Evolutionary conservation across 2,329 filamentous ascomycete genomes (phyloP).

Genomic region (Colletotrichum tanaceti): DNA sequence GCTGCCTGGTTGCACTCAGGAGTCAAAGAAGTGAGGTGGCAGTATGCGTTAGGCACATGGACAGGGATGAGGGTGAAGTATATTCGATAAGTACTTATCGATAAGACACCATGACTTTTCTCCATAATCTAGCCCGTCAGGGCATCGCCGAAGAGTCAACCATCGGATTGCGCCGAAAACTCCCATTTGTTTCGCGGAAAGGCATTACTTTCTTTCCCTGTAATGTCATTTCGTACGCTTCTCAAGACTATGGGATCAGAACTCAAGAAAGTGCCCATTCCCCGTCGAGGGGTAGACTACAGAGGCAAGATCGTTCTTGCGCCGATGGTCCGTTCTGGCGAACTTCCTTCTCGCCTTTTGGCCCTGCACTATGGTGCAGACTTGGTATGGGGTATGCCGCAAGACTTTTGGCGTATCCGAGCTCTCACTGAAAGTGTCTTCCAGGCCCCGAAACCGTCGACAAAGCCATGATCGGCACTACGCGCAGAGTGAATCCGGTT

Average conservation of each 20-base stretch:
- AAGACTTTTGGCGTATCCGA: background rate
- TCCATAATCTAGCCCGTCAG: slow-evolving; percentile 32
- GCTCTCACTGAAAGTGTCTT: slow-evolving; percentile 18
- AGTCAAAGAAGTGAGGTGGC: slow-evolving; percentile 50
- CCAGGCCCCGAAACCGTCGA: slow-evolving; percentile 93
- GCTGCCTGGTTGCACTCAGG: slow-evolving; percentile 48
- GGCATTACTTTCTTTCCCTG: slow-evolving; percentile 2
- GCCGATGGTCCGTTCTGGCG: slow-evolving; percentile 98
- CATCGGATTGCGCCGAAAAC: slow-evolving; percentile 22
- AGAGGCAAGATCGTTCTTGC: slow-evolving; percentile 93
- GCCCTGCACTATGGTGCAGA: slow-evolving; percentile 96
- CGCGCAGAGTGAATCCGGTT: slow-evolving; percentile 78
- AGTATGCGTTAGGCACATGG: background rate
- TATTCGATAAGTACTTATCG: slow-evolving; percentile 33
- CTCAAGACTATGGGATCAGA: slow-evolving; percentile 67
- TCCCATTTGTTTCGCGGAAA: slow-evolving; percentile 15
- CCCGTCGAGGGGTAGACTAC: slow-evolving; percentile 90
- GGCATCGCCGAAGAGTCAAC: slow-evolving; percentile 33
- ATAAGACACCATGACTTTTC: slow-evolving; percentile 34
- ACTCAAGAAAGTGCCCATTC: slow-evolving; percentile 81
- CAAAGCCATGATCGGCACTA: slow-evolving; percentile 88
- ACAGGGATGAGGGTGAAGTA: background rate
- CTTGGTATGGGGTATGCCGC: slow-evolving; percentile 85
- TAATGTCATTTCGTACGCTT: slow-evolving; percentile 46
- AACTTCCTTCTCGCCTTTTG: slow-evolving; percentile 87